Evolutionary conservation across 768 basidiomycete genomes (phyloP).

Genomic region (Ramaria rubella): DNA sequence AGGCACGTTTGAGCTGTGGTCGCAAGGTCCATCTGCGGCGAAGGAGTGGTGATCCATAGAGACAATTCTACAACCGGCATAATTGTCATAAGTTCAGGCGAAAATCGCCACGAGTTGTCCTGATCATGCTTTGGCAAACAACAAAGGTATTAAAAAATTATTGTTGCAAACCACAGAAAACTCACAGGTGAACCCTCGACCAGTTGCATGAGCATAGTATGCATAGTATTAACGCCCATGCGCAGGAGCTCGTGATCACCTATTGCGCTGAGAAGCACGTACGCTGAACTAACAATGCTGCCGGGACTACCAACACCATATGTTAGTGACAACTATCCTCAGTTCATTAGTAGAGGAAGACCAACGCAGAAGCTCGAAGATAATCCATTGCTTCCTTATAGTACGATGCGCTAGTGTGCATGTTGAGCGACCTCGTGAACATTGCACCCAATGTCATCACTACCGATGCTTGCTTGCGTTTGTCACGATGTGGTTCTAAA

Average conservation of each 20-base stretch:
- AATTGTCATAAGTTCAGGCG: not conserved
- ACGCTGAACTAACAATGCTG: not conserved
- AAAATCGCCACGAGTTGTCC: conserved; percentile 6
- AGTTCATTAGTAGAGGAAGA: not conserved
- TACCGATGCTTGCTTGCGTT: not conserved
- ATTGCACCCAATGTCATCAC: conserved; percentile 3
- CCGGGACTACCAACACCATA: not conserved
- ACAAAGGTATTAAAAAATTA: not conserved
- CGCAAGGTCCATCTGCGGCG: not conserved
- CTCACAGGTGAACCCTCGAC: not conserved
- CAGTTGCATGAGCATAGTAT: not conserved
- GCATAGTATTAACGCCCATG: not conserved
- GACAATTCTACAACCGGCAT: not conserved
- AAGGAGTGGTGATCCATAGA: not conserved
- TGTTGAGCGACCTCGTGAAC: not conserved
- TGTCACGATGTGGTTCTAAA: conserved; percentile 1
- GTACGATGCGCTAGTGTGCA: not conserved
- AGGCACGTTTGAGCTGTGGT: not conserved
- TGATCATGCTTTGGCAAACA: conserved; percentile 2
- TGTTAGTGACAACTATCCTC: not conserved
- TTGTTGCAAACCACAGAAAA: not conserved
- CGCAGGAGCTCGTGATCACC: conserved; percentile 4
- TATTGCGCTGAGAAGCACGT: not conserved
- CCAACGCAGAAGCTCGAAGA: conserved; percentile 1
- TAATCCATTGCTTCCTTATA: conserved; percentile 2